Percentiles rank a stretch among this genome's conserved stretches.
phyloP scores from a whole-genome alignment of 495 filamentous ascomycete genomes.

The Xylaria telfairii region DNA sequence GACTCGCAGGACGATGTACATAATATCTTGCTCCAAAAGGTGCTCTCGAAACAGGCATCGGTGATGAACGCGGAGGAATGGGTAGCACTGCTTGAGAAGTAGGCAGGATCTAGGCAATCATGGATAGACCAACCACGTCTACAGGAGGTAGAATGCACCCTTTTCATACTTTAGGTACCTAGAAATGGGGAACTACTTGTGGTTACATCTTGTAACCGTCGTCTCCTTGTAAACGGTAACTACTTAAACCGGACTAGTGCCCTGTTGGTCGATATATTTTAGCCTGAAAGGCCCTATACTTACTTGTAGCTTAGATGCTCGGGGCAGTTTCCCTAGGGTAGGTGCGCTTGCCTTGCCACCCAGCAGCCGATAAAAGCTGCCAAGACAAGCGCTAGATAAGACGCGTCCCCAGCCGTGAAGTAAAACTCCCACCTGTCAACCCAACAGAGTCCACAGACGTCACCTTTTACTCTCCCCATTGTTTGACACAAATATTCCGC shows the following conservation, averaged over 20 bases:
- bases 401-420: slow-evolving; percentile 10
- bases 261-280: not conserved
- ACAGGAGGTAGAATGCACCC: not conserved
- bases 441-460: slow-evolving; percentile 33
- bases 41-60: slow-evolving; percentile 40
- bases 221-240: not conserved
- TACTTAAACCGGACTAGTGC: not conserved
- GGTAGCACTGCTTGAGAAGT: slow-evolving; percentile 7
- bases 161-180: not conserved
- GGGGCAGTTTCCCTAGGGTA: too few species aligned
- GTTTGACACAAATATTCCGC: not conserved
- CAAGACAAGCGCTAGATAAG: slow-evolving; percentile 20
- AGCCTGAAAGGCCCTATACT: not conserved
- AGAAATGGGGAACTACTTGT: too few species aligned
- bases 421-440: slow-evolving; percentile 13
- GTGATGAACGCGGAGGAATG: slow-evolving; percentile 12
- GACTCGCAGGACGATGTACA: slow-evolving; percentile 47
- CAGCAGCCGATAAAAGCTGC: slow-evolving; percentile 7
- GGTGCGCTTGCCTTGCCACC: not conserved
- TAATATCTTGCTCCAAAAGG: slow-evolving; percentile 42
- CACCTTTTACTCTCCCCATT: slow-evolving; percentile 31
- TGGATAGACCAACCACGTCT: too few species aligned
- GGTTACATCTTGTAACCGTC: too few species aligned
- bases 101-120: not conserved
- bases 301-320: too few species aligned